Percentiles rank a stretch among this genome's conserved stretches.
phyloP scores from a whole-genome alignment of 805 yeast genomes.

The Hemisphaericaspora nanyangensis region DNA sequence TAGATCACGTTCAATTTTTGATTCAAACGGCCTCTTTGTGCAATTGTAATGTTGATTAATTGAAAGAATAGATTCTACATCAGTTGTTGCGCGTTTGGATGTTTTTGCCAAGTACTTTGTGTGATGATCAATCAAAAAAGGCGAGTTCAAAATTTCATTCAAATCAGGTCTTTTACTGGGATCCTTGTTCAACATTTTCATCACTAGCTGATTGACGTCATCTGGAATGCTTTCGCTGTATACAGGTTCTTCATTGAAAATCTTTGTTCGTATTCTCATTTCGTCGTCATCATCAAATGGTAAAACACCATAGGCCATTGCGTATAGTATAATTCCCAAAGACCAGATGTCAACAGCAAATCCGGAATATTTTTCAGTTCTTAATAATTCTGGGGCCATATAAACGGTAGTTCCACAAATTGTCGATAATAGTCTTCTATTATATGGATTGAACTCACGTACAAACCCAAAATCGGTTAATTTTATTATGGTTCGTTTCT shows the following conservation, averaged over 20 bases:
- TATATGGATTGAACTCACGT: slow-evolving; percentile 53
- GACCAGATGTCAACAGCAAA: slow-evolving; percentile 88
- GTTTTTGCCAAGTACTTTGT: slow-evolving; percentile 20
- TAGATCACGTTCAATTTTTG: slow-evolving; percentile 60
- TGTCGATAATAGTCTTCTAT: slow-evolving; percentile 61
- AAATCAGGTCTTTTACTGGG: slow-evolving; percentile 58
- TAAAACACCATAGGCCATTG: slow-evolving; percentile 79
- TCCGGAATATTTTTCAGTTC: slow-evolving; percentile 70
- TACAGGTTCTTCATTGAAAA: slow-evolving; percentile 62
- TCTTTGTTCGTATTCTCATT: slow-evolving; percentile 51
- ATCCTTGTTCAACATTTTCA: slow-evolving; percentile 57
- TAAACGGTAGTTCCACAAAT: slow-evolving; percentile 93
- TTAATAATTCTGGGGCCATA: slow-evolving; percentile 92
- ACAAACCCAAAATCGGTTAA: slow-evolving; percentile 94
- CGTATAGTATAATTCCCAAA: slow-evolving; percentile 81
- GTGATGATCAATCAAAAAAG: slow-evolving; percentile 31
- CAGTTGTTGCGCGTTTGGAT: slow-evolving; percentile 16
- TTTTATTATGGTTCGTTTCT: slow-evolving; percentile 58
- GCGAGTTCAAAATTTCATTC: slow-evolving; percentile 33
- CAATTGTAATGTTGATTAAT: slow-evolving; percentile 35
- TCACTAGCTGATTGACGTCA: slow-evolving; percentile 50
- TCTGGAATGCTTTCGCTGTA: slow-evolving; percentile 46
- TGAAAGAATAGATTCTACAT: slow-evolving; percentile 35
- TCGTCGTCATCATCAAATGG: slow-evolving; percentile 90
- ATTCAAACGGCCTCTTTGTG: slow-evolving; percentile 42